A percentile compares a stretch with the other conserved stretches of the same genome.
These are phyloP conservation scores for Cornus controversa DNA, from an alignment of 148 eudicot genomes.

Conservation along the genomic window DNA sequence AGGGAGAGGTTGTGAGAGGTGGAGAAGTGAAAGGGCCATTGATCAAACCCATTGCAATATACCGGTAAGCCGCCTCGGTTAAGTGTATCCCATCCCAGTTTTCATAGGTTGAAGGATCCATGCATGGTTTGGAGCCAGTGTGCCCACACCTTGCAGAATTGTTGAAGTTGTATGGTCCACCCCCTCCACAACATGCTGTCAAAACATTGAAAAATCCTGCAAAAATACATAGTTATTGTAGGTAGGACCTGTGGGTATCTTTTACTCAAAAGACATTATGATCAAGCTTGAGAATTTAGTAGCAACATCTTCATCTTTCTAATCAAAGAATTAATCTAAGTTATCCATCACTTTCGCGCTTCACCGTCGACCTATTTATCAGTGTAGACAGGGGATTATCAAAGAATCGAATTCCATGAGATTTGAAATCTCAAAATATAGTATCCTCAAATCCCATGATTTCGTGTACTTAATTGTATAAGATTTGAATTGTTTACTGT, in stretches of 20 bases:
- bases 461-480: neutral
- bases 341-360: too few species aligned
- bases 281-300: too few species aligned
- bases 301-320: too few species aligned
- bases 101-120: constrained; percentile 40
- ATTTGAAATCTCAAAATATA: too few species aligned
- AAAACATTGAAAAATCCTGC: constrained; percentile 50
- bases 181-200: constrained; percentile 75
- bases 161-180: constrained; percentile 73
- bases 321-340: too few species aligned
- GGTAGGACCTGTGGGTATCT: too few species aligned
- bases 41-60: constrained; percentile 46
- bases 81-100: constrained; percentile 78
- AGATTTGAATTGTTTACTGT: neutral
- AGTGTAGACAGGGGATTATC: too few species aligned
- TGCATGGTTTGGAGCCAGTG: constrained; percentile 45
- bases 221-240: neutral
- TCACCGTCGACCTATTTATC: too few species aligned
- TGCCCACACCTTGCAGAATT: constrained; percentile 70
- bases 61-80: constrained; percentile 54
- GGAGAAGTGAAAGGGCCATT: constrained; percentile 54
- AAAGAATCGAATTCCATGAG: too few species aligned
- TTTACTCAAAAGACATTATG: too few species aligned
- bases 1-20: constrained; percentile 21
- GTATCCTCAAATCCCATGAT: too few species aligned